Conservation (phyloP, 345 rosid genomes). For the Brassica carinata region DNA sequence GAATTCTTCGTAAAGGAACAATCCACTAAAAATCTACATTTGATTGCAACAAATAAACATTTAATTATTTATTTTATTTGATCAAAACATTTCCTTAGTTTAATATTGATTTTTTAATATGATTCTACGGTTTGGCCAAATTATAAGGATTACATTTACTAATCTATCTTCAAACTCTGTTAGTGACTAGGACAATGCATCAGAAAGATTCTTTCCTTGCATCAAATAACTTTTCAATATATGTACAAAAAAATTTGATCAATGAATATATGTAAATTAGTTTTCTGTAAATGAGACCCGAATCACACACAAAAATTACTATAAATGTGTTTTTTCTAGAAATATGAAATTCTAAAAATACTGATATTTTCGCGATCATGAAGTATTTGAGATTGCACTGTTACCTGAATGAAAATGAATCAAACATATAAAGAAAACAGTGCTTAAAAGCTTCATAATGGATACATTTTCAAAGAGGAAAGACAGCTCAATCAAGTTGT, state of each 20-base stretch:
- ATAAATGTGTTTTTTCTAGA: not conserved
- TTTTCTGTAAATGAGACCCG: too few relatives aligned
- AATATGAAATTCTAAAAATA: not conserved
- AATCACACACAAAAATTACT: too few relatives aligned
- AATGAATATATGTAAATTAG: too few relatives aligned
- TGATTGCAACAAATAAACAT: not conserved
- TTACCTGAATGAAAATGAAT: not conserved
- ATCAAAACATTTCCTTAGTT: not conserved
- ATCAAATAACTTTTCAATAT: not conserved
- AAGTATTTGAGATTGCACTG: not conserved
- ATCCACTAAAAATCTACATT: not conserved
- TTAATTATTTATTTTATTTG: not conserved
- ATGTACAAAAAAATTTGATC: too few relatives aligned
- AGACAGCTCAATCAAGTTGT: slow-evolving; percentile 39
- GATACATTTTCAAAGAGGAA: not conserved
- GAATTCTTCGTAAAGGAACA: not conserved
- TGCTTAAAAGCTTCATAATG: not conserved
- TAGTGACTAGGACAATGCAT: not conserved
- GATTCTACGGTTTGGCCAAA: not conserved
- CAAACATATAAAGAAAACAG: not conserved
- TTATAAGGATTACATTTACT: not conserved
- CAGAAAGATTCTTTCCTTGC: not conserved
- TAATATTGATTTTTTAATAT: not conserved
- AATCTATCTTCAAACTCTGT: not conserved
- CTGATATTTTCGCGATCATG: not conserved